These are phyloP conservation scores for Dendrobium nobile DNA, from an alignment of 106 monocot genomes.

Conservation along the genomic window DNA sequence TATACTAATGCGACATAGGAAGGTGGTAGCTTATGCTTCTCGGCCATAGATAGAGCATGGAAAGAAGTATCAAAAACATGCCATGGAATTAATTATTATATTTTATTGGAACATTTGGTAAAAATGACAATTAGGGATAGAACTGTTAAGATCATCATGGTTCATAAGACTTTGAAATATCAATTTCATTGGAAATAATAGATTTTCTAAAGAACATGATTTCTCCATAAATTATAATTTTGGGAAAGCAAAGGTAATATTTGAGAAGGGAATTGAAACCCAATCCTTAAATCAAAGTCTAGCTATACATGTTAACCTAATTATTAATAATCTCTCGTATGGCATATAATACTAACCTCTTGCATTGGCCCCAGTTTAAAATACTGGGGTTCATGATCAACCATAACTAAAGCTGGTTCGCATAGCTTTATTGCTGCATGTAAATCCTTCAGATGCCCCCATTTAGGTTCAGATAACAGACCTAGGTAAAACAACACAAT, in stretches of 20 bases:
- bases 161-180: too few species aligned
- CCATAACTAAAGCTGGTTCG: slow-evolving; percentile 78
- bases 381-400: slow-evolving; percentile 78
- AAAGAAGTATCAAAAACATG: too few species aligned
- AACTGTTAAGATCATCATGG: too few species aligned
- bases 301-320: background rate
- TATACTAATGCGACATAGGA: background rate
- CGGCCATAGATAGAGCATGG: too few species aligned
- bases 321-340: too few species aligned
- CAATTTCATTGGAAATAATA: too few species aligned
- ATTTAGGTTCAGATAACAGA: slow-evolving; percentile 75
- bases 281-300: background rate
- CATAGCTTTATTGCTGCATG: slow-evolving; percentile 91
- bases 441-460: slow-evolving; percentile 91
- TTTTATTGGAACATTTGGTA: too few species aligned
- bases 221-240: too few species aligned
- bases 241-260: background rate
- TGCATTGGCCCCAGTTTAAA: slow-evolving; percentile 80
- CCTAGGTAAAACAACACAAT: slow-evolving; percentile 28
- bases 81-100: too few species aligned
- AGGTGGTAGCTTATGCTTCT: background rate
- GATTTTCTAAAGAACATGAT: too few species aligned
- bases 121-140: too few species aligned
- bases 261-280: too few species aligned
- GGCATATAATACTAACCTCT: slow-evolving; percentile 45